These are phyloP conservation scores for Ogataea wickerhamii DNA, from an alignment of 805 yeast species.

Conservation along the genomic window DNA sequence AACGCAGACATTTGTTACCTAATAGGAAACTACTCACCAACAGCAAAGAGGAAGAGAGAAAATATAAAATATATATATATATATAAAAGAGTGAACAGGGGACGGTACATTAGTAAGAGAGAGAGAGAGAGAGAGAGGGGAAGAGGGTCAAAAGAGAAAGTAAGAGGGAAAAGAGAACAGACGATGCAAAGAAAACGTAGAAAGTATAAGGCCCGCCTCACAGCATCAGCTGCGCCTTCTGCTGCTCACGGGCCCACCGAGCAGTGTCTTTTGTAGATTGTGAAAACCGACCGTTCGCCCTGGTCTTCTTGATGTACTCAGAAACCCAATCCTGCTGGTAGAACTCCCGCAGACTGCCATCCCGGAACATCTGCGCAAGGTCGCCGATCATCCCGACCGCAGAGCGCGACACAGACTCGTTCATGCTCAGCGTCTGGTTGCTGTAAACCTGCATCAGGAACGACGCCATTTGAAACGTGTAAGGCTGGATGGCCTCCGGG, in stretches of 20 bases:
- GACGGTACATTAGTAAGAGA: conserved; percentile 2
- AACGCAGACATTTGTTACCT: conserved; percentile 60
- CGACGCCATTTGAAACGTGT: conserved; percentile 64
- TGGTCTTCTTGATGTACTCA: conserved; percentile 68
- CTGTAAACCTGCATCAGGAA: conserved; percentile 58
- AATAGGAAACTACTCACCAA: too few species aligned
- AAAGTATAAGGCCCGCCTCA: neutral
- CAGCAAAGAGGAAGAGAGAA: too few species aligned
- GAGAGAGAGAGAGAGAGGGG: conserved; percentile 1
- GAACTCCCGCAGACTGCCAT: conserved; percentile 65
- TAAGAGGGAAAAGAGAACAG: conserved; percentile 1
- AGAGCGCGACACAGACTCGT: conserved; percentile 73
- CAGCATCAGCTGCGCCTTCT: conserved; percentile 35
- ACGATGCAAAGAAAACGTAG: neutral
- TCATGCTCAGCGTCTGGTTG: conserved; percentile 56
- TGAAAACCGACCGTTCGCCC: conserved; percentile 57
- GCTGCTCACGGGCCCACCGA: conserved; percentile 94
- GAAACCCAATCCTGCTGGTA: conserved; percentile 77
- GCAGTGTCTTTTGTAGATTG: conserved; percentile 85
- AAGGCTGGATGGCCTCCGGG: conserved; percentile 63
- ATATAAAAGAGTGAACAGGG: conserved; percentile 1
- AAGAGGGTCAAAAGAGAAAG: conserved; percentile 1
- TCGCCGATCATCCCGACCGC: conserved; percentile 93
- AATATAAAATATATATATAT: conserved; percentile 4
- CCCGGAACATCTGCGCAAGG: conserved; percentile 79